Evolutionary conservation across 202 grass and related monocot genomes (phyloP), one percentile per base, ranked within the genome.

Genomic region (Panicum hallii): DNA sequence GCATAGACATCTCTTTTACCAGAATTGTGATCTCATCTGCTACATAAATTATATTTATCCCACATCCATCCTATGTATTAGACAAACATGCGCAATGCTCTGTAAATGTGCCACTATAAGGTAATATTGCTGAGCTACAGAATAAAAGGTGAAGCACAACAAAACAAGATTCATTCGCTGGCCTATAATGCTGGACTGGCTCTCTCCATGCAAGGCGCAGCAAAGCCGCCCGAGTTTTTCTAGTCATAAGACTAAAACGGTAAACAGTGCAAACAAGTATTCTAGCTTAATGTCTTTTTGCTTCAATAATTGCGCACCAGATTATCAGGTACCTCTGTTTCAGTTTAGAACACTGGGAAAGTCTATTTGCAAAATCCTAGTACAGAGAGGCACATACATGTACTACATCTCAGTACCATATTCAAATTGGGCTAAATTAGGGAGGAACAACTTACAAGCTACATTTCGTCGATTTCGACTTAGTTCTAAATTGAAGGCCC

Each of bases 361-460:
- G 53, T 43, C 53, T 79, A 53, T 53, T 50, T 65, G 60, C 22
- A 64, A 78, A 63, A 63, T 45, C 40, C n/a, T 20, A 45, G 19
- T 44, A 41, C 38, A 34, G 13, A 16, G n/a, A 32, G 47, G 56
- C 6, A 47, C 22, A 9, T 30, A 20, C 12, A 77, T 14, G 13
- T 61, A 70, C 23, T 26, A 26, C 26, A 70, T 30, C 41, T 77
- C 22, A 19, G 4, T 63, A 1, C 5, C 57, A 48, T 32, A 30
- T 78, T 78, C 22, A 78, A 47, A 78, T 48, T 34, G 41, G 1
- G 68, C 1, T 71, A 48, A 28, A 47, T 10, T 46, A 42, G 8
- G 17, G 43, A 8, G 44, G 34, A 1, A 34, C 34, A 34, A 34
- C 34, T 34, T 34, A 34, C 34, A 71, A 70, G 1, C 53, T 2